Evolutionary conservation across 805 yeast species (phyloP), one percentile per base, ranked within the genome.

Genomic region (Lachancea fermentati): DNA sequence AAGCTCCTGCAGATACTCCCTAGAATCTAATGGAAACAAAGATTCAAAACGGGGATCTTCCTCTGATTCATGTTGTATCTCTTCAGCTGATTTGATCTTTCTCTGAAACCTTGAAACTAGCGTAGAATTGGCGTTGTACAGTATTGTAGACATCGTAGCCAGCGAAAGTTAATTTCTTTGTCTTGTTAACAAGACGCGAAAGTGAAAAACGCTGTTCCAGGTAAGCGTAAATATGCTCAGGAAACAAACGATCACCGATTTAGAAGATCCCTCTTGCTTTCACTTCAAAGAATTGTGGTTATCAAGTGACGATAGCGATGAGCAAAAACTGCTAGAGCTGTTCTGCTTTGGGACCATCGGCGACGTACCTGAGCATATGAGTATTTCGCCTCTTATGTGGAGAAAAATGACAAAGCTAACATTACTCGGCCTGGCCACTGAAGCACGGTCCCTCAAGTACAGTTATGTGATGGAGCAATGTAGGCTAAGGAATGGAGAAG

Each of bases 91-190:
- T 37, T 39, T 45, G 34, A 32, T 32, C 32, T 52, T 47, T 32
- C 53, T 46, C 39, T 58, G 63, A 18, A 47, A 55, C 34, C 48
- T 52, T 7, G 58, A 54, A 11, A 59, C 48, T 11, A 57, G 41
- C 14, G 48, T 52, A 9, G 63, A 58, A 32, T 51, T 60, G 9
- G 62, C 51, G 36, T 57, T 58, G 40, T 60, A 60, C 9, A 54
- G 44, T 14, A 60, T 57, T 4, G 47, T 39, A 2, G 55, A 43
- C 58, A 54, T 55, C 22, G 15, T 13, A n/a, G 11, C 16, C 19
- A 7, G 19, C 34, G 22, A 24, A 16, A 12, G 17, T 26, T 24
- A 33, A 19, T 22, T 17, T 7, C 7, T 12, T 15, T 36, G 4
- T 12, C 22, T 24, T 15, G 13, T 16, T 18, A 28, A 42, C 19